Evolutionary conservation across 2,329 filamentous ascomycete genomes (phyloP).

Genomic region (Aspergillus versicolor): DNA sequence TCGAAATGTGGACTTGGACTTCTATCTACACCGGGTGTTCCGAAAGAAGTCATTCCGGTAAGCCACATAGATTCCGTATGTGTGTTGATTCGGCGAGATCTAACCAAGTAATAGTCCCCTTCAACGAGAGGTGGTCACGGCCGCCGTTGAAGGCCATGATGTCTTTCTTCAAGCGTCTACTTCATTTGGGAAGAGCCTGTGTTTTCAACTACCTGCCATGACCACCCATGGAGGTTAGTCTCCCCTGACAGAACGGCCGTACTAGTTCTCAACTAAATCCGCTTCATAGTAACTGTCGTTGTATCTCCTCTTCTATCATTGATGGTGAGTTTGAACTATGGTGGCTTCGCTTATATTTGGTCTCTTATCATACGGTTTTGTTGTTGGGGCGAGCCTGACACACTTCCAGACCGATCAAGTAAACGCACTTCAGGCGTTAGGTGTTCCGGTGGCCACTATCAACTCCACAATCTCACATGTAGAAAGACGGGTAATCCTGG

Average conservation of each 20-base stretch:
- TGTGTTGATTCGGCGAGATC: neutral
- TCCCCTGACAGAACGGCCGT: neutral
- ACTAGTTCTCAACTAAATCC: slow-evolving; percentile 6
- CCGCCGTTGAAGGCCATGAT: slow-evolving; percentile 79
- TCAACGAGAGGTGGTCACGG: slow-evolving; percentile 83
- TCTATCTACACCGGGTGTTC: slow-evolving; percentile 72
- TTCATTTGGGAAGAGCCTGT: slow-evolving; percentile 85
- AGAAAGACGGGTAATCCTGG: slow-evolving; percentile 68
- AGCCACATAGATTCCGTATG: slow-evolving; percentile 8
- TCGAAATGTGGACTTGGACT: slow-evolving; percentile 62
- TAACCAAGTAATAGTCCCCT: slow-evolving; percentile 59
- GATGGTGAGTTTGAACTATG: slow-evolving; percentile 62
- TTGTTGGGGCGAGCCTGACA: neutral
- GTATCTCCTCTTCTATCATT: slow-evolving; percentile 84
- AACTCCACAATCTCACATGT: slow-evolving; percentile 73
- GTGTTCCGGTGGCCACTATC: slow-evolving; percentile 78
- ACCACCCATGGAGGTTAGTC: slow-evolving; percentile 78
- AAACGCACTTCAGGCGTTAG: slow-evolving; percentile 69
- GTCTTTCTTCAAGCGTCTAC: slow-evolving; percentile 81
- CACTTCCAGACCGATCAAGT: slow-evolving; percentile 79
- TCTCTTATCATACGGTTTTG: neutral
- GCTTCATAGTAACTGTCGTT: slow-evolving; percentile 73
- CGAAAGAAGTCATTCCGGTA: slow-evolving; percentile 72
- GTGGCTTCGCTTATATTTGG: neutral
- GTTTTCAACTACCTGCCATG: slow-evolving; percentile 87